Evolutionary conservation across 192 early-diverging fungal species (phyloP).

Genomic region (Backusella liffmaniae): DNA sequence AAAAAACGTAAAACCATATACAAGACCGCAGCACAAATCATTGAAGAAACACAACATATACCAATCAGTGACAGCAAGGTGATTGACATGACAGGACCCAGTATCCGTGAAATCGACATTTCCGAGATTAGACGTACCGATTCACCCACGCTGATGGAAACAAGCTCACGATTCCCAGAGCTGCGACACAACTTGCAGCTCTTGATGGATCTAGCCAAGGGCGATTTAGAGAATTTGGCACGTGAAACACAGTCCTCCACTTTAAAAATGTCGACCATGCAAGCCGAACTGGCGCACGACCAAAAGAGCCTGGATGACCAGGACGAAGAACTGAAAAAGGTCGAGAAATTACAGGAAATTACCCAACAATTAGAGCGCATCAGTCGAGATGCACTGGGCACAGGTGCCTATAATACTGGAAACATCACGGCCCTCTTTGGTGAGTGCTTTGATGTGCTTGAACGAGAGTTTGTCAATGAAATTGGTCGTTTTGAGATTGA

Average conservation of each 20-base stretch:
- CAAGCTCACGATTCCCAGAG: slow-evolving; percentile 66
- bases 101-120: slow-evolving; percentile 49
- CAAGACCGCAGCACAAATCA: slow-evolving; percentile 75
- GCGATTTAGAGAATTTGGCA: slow-evolving; percentile 65
- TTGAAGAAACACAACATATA: slow-evolving; percentile 48
- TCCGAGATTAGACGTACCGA: slow-evolving; percentile 44
- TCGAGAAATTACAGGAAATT: slow-evolving; percentile 45
- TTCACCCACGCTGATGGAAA: slow-evolving; percentile 47
- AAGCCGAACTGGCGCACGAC: slow-evolving; percentile 36
- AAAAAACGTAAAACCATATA: slow-evolving; percentile 54
- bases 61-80: slow-evolving; percentile 50
- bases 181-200: slow-evolving; percentile 75
- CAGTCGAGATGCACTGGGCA: slow-evolving; percentile 24
- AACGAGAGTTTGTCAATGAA: slow-evolving; percentile 56
- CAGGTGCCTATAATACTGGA: slow-evolving; percentile 31
- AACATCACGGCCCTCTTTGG: slow-evolving; percentile 46
- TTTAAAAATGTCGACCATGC: slow-evolving; percentile 37
- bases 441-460: slow-evolving; percentile 54
- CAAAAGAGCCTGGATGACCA: slow-evolving; percentile 33
- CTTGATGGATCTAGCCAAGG: slow-evolving; percentile 67
- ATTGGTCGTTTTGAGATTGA: slow-evolving; percentile 63
- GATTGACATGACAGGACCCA: slow-evolving; percentile 81
- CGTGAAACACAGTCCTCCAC: slow-evolving; percentile 54
- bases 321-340: slow-evolving; percentile 36
- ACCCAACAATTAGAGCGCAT: slow-evolving; percentile 43